These are phyloP conservation scores for Lecanoromycetidae sp. DNA, from an alignment of 2,329 filamentous ascomycete genomes.

Conservation along the genomic window DNA sequence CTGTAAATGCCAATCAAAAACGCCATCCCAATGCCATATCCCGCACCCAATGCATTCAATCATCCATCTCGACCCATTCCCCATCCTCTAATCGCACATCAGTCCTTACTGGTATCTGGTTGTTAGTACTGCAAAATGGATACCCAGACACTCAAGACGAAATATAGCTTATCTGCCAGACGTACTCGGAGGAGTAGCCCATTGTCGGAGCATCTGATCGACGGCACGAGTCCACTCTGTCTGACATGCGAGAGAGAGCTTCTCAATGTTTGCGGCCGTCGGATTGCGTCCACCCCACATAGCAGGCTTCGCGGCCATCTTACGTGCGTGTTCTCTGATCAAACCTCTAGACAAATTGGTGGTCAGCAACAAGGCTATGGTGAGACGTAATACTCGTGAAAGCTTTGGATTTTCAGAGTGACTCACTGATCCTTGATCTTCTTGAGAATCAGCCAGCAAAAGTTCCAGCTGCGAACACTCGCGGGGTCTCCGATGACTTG, in stretches of 20 bases:
- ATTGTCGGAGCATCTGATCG: constrained; percentile 55
- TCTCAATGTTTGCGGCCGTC: constrained; percentile 41
- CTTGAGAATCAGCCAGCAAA: constrained; percentile 57
- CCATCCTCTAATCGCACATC: not conserved
- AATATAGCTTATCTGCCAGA: too few relatives aligned
- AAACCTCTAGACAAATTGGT: constrained; percentile 38
- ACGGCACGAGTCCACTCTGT: constrained; percentile 57
- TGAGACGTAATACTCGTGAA: not conserved
- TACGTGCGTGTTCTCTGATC: constrained; percentile 47
- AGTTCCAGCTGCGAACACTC: constrained; percentile 62
- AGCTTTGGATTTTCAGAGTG: not conserved
- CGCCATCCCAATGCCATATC: not conserved
- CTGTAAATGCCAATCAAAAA: not conserved
- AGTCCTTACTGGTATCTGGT: not conserved
- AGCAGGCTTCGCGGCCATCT: constrained; percentile 48
- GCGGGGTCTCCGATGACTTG: constrained; percentile 52
- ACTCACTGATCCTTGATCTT: constrained; percentile 56
- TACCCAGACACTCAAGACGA: constrained; percentile 6
- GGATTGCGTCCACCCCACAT: constrained; percentile 59
- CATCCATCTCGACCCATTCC: too few relatives aligned
- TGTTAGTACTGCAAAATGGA: not conserved
- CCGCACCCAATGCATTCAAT: not conserved
- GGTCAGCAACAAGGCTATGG: not conserved
- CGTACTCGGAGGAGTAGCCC: constrained; percentile 46
- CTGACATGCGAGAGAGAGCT: constrained; percentile 51